Conservation (phyloP, 106 monocot genomes). For the Dendrobium catenatum region DNA sequence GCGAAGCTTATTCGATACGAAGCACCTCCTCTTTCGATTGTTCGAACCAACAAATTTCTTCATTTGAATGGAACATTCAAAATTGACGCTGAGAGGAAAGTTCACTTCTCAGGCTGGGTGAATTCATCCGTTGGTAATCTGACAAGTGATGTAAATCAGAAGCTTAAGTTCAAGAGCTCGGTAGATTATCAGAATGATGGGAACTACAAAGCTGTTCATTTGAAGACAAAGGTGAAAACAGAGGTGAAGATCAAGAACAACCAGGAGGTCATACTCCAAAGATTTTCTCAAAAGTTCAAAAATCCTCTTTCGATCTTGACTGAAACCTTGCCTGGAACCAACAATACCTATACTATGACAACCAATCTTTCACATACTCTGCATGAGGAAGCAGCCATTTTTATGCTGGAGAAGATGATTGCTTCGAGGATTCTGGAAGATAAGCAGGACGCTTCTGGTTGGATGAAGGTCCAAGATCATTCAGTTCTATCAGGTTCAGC, state of each 20-base stretch:
- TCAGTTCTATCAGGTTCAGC: conserved; percentile 51
- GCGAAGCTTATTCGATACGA: conserved; percentile 25
- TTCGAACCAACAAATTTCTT: conserved; percentile 9
- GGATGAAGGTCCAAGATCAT: conserved; percentile 58
- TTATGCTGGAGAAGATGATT: conserved; percentile 8
- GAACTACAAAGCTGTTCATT: conserved; percentile 25
- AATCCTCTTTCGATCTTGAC: conserved; percentile 38
- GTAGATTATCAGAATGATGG: conserved; percentile 33
- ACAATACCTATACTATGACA: conserved; percentile 22
- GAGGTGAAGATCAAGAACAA: conserved; percentile 7
- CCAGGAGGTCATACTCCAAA: neutral
- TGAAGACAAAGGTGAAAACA: conserved; percentile 33
- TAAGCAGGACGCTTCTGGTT: conserved; percentile 42
- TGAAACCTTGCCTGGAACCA: conserved; percentile 20
- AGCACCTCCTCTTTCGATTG: conserved; percentile 19
- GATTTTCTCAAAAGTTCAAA: conserved; percentile 17
- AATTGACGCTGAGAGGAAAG: conserved; percentile 27
- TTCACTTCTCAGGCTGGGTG: conserved; percentile 54
- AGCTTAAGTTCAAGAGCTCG: conserved; percentile 32
- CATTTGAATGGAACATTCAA: conserved; percentile 47
- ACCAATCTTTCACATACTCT: conserved; percentile 48
- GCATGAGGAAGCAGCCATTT: conserved; percentile 12
- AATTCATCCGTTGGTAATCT: conserved; percentile 63
- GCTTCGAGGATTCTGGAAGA: conserved; percentile 13
- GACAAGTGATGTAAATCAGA: conserved; percentile 42